Evolutionary conservation across 73 alveolate genomes (phyloP).

Genomic region (Tetrahymena borealis): DNA sequence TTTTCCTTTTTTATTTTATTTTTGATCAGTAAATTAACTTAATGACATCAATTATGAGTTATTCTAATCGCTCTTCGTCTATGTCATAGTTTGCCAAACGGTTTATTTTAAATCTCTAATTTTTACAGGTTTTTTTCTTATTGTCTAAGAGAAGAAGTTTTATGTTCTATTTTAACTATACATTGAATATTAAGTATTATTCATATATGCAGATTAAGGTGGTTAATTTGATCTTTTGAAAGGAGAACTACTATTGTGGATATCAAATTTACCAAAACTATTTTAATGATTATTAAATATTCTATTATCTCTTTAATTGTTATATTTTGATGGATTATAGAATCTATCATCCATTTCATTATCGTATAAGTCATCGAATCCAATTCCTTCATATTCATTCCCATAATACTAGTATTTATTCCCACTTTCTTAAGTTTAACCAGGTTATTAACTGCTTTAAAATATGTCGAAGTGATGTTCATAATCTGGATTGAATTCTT

Average conservation of each 20-base stretch:
- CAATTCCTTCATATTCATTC: not conserved
- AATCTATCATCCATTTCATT: not conserved
- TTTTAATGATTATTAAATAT: not conserved
- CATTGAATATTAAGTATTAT: not conserved
- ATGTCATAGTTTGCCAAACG: not conserved
- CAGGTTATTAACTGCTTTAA: not conserved
- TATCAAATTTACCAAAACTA: not conserved
- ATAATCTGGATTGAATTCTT: not conserved
- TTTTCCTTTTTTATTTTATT: not conserved
- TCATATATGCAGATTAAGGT: not conserved
- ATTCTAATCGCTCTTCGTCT: not conserved
- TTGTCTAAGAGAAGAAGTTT: not conserved
- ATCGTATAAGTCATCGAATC: not conserved
- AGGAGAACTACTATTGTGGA: not conserved
- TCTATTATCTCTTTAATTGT: not conserved
- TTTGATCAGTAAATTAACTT: not conserved
- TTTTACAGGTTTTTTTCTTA: not conserved
- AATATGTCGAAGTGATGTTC: not conserved
- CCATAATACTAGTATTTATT: not conserved
- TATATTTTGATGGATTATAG: not conserved
- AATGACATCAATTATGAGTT: not conserved
- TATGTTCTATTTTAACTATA: not conserved
- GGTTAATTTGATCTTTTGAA: not conserved
- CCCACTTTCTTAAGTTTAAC: not conserved
- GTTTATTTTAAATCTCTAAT: not conserved